Evolutionary conservation across 2,329 filamentous ascomycete genomes (phyloP), one percentile per base, ranked within the genome.

Genomic region (Colletotrichum coccodes): DNA sequence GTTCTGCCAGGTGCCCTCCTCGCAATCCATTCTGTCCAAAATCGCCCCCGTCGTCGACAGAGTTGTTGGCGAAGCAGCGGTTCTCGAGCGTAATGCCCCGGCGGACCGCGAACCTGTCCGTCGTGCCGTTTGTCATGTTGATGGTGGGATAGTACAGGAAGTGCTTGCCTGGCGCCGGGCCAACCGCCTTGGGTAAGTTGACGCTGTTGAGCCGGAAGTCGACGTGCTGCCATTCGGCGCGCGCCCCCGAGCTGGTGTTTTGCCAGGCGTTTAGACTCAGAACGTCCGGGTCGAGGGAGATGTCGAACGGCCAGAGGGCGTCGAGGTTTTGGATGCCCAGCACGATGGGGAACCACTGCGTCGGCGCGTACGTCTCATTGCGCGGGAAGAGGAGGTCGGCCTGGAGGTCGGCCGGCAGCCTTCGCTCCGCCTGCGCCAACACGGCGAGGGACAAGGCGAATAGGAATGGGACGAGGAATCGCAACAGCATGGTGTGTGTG

Each of bases 371-470:
- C 11, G 72, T 76, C 32, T 73, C 67, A 67, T 76, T 73, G 47
- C 74, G 74, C 18, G 75, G 75, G 63, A 77, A 76, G n/a, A 75
- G 57, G 40, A 76, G 36, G 60, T 73, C 73, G 47, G 75, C 40
- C 32, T 65, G 54, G 14, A 65, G 21, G 36, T 59, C 7, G 16
- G 52, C 61, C 3, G 61, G 61, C n/a, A 64, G 32, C 16, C 30
- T 53, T 21, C 59, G 59, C 23, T 57, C 53, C 36, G 36, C 6
- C 18, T 38, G 34, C 9, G 34, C 34, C 34, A 44, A 16, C n/a
- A 44, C 18, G 42, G 21, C 42, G 18, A 18, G 42, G 16, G 11
- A 44, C 3, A 44, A 44, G n/a, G 18, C 6, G 42, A 44, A n/a
- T n/a, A 44, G 21, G 18, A 6, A 44, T 1, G 42, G 8, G 8